A percentile compares a stretch with the other conserved stretches of the same genome.
Conservation (phyloP, 2,329 filamentous ascomycete species). For the Botrytis aclada region DNA sequence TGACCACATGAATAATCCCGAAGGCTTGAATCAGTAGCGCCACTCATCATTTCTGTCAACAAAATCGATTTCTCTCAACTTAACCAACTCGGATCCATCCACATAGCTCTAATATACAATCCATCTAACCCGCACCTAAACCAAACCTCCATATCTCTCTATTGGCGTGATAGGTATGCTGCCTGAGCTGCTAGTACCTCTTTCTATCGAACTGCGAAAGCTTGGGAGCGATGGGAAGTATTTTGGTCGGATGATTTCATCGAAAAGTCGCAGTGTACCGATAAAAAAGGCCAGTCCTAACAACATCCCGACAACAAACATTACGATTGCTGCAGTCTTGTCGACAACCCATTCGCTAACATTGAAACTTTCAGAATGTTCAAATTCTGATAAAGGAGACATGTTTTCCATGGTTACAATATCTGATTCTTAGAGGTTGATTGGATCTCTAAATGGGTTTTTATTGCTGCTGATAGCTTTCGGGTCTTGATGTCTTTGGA, state of each 20-base stretch:
- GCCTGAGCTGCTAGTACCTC: background rate
- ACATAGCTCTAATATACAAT: background rate
- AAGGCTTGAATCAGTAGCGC: background rate
- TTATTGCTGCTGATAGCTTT: background rate
- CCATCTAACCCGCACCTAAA: background rate
- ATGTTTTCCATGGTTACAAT: background rate
- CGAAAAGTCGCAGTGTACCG: background rate
- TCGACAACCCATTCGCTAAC: background rate
- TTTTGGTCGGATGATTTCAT: background rate
- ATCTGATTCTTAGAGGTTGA: background rate
- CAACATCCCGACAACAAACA: conserved; percentile 1
- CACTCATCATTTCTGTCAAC: background rate
- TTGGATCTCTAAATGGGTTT: background rate
- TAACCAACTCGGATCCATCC: background rate
- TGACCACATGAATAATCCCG: background rate
- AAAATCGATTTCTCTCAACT: background rate
- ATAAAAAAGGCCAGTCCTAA: background rate
- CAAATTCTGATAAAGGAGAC: background rate
- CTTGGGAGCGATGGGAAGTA: background rate
- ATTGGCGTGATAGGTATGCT: no score
- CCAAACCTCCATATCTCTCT: background rate
- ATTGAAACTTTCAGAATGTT: background rate
- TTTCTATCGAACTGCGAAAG: background rate
- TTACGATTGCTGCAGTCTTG: background rate
- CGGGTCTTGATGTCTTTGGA: background rate